Conservation (phyloP, 2,329 filamentous ascomycete genomes). For the Colletotrichum musae region DNA sequence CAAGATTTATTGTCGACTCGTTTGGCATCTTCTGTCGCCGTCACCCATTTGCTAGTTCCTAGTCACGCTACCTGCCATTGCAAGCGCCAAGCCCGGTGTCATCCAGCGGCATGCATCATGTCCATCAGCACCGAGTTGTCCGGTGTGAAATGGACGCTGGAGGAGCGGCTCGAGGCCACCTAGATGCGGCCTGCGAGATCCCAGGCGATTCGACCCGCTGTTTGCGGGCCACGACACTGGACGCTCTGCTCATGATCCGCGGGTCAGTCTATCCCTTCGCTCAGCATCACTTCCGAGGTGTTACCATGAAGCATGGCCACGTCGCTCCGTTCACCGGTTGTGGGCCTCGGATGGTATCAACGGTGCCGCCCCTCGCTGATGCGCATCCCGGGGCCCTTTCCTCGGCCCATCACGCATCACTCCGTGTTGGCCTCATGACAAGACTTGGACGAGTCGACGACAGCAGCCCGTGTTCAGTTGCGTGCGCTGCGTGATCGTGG, state of each 20-base stretch:
- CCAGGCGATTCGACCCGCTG: conserved; percentile 6
- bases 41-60: conserved; percentile 20
- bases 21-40: conserved; percentile 4
- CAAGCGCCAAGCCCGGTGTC: conserved; percentile 15
- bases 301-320: conserved; percentile 3
- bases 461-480: no score
- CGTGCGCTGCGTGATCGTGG: no score
- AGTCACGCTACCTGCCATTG: conserved; percentile 20
- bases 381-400: not conserved
- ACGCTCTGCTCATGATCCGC: conserved; percentile 4
- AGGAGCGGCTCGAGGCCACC: conserved; percentile 12
- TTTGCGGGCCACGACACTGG: not conserved
- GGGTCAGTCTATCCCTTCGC: not conserved
- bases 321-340: conserved; percentile 9
- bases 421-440: not conserved
- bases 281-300: conserved; percentile 10
- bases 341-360: conserved; percentile 3
- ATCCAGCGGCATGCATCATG: conserved; percentile 22
- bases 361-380: not conserved
- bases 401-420: not conserved
- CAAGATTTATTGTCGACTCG: conserved; percentile 7
- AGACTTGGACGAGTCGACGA: not conserved
- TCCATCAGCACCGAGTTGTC: conserved; percentile 21
- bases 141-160: conserved; percentile 1
- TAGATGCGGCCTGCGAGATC: conserved; percentile 17